Evolutionary conservation across 768 basidiomycete species (phyloP).

Genomic region (Tricholoma sp.): DNA sequence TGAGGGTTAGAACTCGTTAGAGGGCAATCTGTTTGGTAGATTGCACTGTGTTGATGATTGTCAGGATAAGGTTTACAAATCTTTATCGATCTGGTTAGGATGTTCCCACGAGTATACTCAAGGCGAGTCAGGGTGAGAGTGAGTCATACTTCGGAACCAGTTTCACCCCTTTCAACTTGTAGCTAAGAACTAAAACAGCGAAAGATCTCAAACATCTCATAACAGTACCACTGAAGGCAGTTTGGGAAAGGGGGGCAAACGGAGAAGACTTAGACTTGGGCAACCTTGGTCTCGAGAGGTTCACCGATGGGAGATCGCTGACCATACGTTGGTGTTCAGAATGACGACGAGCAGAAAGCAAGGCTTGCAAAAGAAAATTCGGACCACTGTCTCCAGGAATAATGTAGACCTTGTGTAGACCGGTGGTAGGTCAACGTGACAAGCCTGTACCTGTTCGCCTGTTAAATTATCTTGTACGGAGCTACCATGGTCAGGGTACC

Average conservation of each 20-base stretch:
- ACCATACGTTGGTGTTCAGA: background rate
- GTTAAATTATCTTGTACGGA: slow-evolving; percentile 55
- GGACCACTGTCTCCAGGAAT: slow-evolving; percentile 30
- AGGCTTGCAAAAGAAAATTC: slow-evolving; percentile 32
- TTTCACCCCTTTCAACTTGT: background rate
- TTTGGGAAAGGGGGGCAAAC: slow-evolving; percentile 37
- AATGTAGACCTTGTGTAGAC: slow-evolving; percentile 43
- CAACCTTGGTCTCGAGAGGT: slow-evolving; percentile 29
- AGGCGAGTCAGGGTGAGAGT: too few relatives aligned
- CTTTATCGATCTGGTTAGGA: slow-evolving; percentile 1
- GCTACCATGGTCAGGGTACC: slow-evolving; percentile 63
- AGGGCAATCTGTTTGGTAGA: slow-evolving; percentile 25
- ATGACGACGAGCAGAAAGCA: slow-evolving; percentile 23
- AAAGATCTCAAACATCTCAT: slow-evolving; percentile 18
- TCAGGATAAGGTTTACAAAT: slow-evolving; percentile 29
- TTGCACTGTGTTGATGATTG: slow-evolving; percentile 17
- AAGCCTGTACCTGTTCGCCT: background rate
- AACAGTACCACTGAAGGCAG: slow-evolving; percentile 36
- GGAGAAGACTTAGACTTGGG: slow-evolving; percentile 23
- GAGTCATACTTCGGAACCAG: too few relatives aligned
- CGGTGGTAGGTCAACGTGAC: slow-evolving; percentile 35
- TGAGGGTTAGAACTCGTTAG: slow-evolving; percentile 12
- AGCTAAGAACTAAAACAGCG: slow-evolving; percentile 23
- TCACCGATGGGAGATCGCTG: slow-evolving; percentile 19
- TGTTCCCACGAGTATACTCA: background rate